Base-by-base conservation (phyloP, 2,329 filamentous ascomycete species). In the Trematosphaeria pertusa region DNA sequence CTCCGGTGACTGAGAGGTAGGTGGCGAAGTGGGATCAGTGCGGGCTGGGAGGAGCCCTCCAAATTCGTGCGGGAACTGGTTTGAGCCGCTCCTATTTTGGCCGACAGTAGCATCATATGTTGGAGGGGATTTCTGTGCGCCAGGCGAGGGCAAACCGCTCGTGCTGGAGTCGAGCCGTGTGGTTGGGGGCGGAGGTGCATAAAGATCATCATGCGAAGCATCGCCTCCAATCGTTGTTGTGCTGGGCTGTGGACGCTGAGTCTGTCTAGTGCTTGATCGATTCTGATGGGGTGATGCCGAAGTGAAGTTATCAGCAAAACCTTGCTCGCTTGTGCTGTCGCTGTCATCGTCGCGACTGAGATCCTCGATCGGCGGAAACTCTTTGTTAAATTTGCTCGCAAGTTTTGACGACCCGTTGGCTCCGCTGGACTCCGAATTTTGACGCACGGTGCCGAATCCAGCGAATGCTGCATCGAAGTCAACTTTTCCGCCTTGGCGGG, bases 361-460 rank as follows among this genome's bases (percentile, higher is more conserved):
- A 67, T 93, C 90, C n/a, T 87, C 86, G 50, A 97, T 96, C 0
- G 93, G 94, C 22, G 94, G 94, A 66, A 97, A 97, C 67, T 97
- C 94, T 17, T 84, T 81, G 64, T 86, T 81, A 61, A 89, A 88
- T 32, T 70, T 75, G 43, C 73, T 77, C 2, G 81, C 64, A 49
- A 58, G 59, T 22, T 69, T 57, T 22, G 53, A 37, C 26, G 64
- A 52, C 5, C 68, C 64, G 54, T 67, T 67, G 4, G 60, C 46
- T 20, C 56, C 64, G 26, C 58, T 61, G 20, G 69, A 58, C 30
- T 75, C 76, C 50, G 77, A 78, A 38, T 68, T 72, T 61, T 81
- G 82, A 50, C 79, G 80, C 37, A 78, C 74, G 37, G 71, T 56
- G 31, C 78, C 78, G 61, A 94, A 93, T 46, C 86, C 87, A 33